Evolutionary conservation across 768 basidiomycete genomes (phyloP), one percentile per base, ranked within the genome.

Genomic region (Russula ochroleuca): DNA sequence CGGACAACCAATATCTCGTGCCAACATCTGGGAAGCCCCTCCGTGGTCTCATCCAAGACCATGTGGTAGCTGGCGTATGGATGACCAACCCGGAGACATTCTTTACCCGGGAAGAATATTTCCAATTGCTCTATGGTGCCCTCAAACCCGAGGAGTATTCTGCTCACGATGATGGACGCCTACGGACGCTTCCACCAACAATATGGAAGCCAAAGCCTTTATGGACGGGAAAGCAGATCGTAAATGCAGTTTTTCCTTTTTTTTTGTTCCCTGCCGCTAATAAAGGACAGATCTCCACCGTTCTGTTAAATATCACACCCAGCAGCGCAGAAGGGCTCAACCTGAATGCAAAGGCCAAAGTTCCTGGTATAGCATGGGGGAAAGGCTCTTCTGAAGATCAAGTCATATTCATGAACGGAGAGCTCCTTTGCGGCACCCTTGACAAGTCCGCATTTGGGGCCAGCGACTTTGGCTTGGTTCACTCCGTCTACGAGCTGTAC

Each of bases 391-490:
- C 74, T 58, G 96, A 98, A 73, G 92, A 91, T 68, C 85, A 87
- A 58, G 91, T 98, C 55, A 74, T 94, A 49, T 89, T 99, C 77
- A 83, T 93, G 79, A 88, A 95, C 70, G 96, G 97, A 47, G 92
- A 98, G 71, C 82, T 98, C 1, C 82, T 98, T 47, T 90, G 90
- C 68, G 97, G 97, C 74, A 83, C 98, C 40, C 81, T 99, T 60
- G 97, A 99, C 78, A 99, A 99, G 77, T 90, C 95, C 9, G 92
- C 97, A 31, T 97, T 96, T 72, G 97, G 97, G 69, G 95, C 97
- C 25, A 87, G 91, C 2, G 92, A 97, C 19, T 98, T 89, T 72
- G 97, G 97, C 73, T 83, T 99, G 43, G 93, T 98, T 13, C 97
- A 99, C 75, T 98, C 97, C 0, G 88, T 95, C 19, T 92, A 95